Base-by-base conservation (phyloP, 2,329 filamentous ascomycete species). In the Stromatinia cepivora region DNA sequence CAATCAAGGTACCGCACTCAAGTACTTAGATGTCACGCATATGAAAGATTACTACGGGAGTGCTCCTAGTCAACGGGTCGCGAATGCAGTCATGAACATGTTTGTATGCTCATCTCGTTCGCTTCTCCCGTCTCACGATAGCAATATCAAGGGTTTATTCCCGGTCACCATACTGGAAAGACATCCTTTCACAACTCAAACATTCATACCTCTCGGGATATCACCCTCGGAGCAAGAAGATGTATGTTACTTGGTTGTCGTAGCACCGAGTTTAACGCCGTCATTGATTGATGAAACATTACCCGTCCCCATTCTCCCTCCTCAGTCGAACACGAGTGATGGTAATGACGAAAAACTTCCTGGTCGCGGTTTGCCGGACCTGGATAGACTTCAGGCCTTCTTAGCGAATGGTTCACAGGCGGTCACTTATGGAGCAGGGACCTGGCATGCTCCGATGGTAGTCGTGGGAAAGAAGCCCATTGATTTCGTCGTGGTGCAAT, bases 361-460 rank as follows among this genome's bases (percentile, higher is more conserved):
- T 4, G 76, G 77, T 28, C 71, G 75, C 61, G 77, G 77, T 0
- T 79, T 92, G 25, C 94, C 95, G 0, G 93, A 97, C 79, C 77
- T 97, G 53, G 78, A 79, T 31, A 84, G 86, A 11, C 75, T 97
- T 52, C 85, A 84, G 73, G 94, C 93, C 0, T 99, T 97, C 78
- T 81, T 96, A 67, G 94, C 92, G 1, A 87, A 85, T 63, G 89
- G 88, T 3, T 84, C 86, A 34, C 93, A 97, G 81, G 94, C 93
- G 15, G 92, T 99, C 20, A 97, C 93, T 3, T 99, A 98, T 79
- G 93, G 87, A 1, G 89, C 92, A 1, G 95, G 93, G 7, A 97
- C 93, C 67, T 99, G 90, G 87, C 95, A 99, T 82, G 93, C 94
- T 71, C 95, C 95, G 0, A 98, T 99, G 94, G 91, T 93, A 20